These are phyloP conservation scores for Botrytis porri DNA, from an alignment of 2,329 filamentous ascomycete genomes.

Conservation along the genomic window DNA sequence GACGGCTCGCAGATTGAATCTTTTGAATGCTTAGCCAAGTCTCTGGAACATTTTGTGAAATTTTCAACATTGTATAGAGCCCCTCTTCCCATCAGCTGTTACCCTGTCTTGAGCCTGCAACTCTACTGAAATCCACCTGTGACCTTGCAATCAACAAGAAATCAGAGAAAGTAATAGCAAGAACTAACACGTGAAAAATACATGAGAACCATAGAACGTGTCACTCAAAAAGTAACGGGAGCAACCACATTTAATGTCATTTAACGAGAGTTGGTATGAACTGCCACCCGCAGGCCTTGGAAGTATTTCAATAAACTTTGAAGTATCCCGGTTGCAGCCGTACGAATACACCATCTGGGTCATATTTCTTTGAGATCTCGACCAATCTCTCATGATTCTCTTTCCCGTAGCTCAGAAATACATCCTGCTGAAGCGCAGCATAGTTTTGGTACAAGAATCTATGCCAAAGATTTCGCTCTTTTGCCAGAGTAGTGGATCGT, in stretches of 20 bases:
- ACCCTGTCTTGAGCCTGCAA: neutral
- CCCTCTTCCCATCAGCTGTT: neutral
- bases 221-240: neutral
- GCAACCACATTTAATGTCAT: neutral
- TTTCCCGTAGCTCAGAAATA: slow-evolving; percentile 40
- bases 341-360: slow-evolving; percentile 33
- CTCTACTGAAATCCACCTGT: neutral
- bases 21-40: neutral
- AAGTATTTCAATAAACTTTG: slow-evolving; percentile 35
- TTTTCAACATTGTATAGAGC: neutral
- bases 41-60: neutral
- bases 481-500: slow-evolving; percentile 34
- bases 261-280: neutral
- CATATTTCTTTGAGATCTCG: slow-evolving; percentile 31
- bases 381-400: slow-evolving; percentile 37
- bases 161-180: neutral
- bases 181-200: neutral
- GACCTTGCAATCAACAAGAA: neutral
- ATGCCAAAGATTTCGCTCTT: slow-evolving; percentile 38
- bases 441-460: slow-evolving; percentile 45
- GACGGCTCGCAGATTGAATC: neutral
- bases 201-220: neutral
- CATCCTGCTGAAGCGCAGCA: slow-evolving; percentile 39
- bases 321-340: slow-evolving; percentile 42
- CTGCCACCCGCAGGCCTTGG: neutral